Base-by-base conservation (phyloP, 2,329 filamentous ascomycete species). In the Alternaria incomplexa region DNA sequence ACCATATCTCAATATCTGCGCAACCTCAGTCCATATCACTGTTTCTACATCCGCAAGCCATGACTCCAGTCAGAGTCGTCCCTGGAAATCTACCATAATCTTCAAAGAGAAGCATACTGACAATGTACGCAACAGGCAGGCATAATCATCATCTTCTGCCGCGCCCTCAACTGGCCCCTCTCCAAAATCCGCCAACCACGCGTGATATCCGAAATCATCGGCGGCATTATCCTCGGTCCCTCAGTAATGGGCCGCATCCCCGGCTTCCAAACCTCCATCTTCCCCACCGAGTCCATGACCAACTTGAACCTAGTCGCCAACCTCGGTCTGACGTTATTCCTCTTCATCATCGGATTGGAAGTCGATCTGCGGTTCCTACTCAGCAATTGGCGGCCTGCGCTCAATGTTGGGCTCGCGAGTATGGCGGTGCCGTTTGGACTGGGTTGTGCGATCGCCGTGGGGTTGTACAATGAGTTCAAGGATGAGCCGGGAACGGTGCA, bases 231-330 rank as follows among this genome's bases (percentile, higher is more conserved):
- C 40, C 86, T 97, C 1, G 93, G 93, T 4, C 93, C 93, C 1
- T 96, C 93, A 0, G 91, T 96, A 22, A 91, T 97, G 88, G 93
- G 93, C 74, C 89, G 91, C 56, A 93, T 97, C 22, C 93, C 93
- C 1, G 89, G 90, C 43, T 97, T 97, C 81, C 85, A 88, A 54
- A 80, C 84, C 3, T 84, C 90, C 66, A 95, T 97, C 68, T 97
- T 97, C 74, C 93, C 93, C 0, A 75, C 83, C 0, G 87, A 82
- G 1, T 93, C 92, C 3, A 91, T 96, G 79, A 89, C 92, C 3
- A 89, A 90, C 56, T 83, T 97, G 53, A 90, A 83, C 70, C 86
- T 94, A 57, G 91, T 93, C 47, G 93, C 93, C 47, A 97, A 96
- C 70, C 81, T 97, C 4, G 93, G 93, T 6, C 83, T 97, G 56